phyloP scores from a whole-genome alignment of 495 filamentous ascomycete genomes.

The Halenospora varia region DNA sequence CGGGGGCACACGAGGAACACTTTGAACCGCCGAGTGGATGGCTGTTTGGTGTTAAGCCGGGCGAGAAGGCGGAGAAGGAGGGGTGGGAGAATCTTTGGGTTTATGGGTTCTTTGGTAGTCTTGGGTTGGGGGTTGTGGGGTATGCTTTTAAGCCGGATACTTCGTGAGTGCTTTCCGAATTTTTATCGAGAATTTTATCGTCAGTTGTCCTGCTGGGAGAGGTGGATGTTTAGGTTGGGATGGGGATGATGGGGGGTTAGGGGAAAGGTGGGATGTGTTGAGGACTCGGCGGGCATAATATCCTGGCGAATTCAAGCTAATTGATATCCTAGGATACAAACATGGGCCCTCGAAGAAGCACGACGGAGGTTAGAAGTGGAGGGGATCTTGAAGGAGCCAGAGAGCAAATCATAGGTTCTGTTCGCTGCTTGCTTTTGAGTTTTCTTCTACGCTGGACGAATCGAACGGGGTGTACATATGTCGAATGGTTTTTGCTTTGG shows the following conservation, averaged over 20 bases:
- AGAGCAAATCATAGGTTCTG: too few relatives aligned
- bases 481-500: background rate
- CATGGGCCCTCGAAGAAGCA: constrained; percentile 97
- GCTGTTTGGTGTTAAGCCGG: constrained; percentile 86
- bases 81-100: constrained; percentile 90
- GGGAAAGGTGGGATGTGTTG: background rate
- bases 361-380: constrained; percentile 88
- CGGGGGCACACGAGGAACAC: constrained; percentile 58
- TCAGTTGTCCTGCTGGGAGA: background rate
- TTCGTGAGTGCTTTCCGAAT: constrained; percentile 62
- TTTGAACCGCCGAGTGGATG: constrained; percentile 91
- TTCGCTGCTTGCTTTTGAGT: too few relatives aligned
- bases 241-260: background rate
- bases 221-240: background rate
- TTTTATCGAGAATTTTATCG: background rate
- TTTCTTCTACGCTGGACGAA: too few relatives aligned
- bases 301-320: background rate
- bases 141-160: constrained; percentile 99
- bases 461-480: constrained; percentile 12
- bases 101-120: constrained; percentile 85
- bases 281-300: background rate
- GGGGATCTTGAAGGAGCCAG: constrained; percentile 82
- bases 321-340: constrained; percentile 74
- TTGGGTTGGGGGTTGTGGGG: constrained; percentile 68
- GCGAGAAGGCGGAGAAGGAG: constrained; percentile 91